phyloP scores from a whole-genome alignment of 2,329 filamentous ascomycete species.

The Phyllosticta capitalensis region DNA sequence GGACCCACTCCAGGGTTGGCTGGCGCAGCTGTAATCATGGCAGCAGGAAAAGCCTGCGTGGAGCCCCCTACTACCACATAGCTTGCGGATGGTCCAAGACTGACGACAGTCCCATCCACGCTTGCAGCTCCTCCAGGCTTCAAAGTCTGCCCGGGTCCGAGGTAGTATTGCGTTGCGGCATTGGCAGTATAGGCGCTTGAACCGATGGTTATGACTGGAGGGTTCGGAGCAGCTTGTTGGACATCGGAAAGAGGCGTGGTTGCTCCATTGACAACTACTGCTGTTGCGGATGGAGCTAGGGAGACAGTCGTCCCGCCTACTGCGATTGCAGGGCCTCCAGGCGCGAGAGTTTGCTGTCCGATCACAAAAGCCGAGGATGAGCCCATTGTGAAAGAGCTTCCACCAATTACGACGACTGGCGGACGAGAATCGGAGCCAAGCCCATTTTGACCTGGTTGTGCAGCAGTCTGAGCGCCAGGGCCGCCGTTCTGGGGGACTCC shows the following conservation, averaged over 20 bases:
- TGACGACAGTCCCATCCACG: constrained; percentile 30
- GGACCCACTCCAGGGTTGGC: constrained; percentile 19
- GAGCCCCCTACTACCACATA: constrained; percentile 32
- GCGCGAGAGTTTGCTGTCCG: constrained; percentile 25
- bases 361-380: constrained; percentile 25
- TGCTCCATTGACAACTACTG: constrained; percentile 25
- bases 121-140: constrained; percentile 31
- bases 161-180: constrained; percentile 36
- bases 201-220: constrained; percentile 32
- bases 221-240: constrained; percentile 13
- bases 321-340: constrained; percentile 26
- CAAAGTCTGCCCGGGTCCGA: constrained; percentile 29
- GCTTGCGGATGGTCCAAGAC: constrained; percentile 30
- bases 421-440: background rate
- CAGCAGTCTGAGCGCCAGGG: background rate
- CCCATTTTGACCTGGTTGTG: background rate
- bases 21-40: constrained; percentile 13
- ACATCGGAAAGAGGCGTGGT: constrained; percentile 16
- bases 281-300: constrained; percentile 26
- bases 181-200: constrained; percentile 33
- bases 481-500: background rate
- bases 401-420: constrained; percentile 15
- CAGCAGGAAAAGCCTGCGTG: constrained; percentile 23
- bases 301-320: constrained; percentile 27
- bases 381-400: constrained; percentile 21